A percentile compares a stretch with the other conserved stretches of the same genome.
phyloP scores from a whole-genome alignment of 2,329 filamentous ascomycete genomes.

The Ceratocystis cubensis region DNA sequence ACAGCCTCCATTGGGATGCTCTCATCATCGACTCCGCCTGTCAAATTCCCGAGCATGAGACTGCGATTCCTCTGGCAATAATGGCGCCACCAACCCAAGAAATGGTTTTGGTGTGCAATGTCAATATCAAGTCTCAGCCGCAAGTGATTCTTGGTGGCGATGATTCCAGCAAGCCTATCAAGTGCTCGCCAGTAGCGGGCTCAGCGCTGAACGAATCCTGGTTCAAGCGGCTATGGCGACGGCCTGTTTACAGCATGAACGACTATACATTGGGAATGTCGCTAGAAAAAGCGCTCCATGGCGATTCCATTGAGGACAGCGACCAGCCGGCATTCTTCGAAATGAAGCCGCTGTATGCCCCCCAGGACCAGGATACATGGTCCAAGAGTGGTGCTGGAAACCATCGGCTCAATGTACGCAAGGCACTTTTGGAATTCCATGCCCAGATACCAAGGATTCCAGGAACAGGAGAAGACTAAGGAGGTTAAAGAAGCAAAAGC shows the following conservation, averaged over 20 bases:
- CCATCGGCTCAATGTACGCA: background rate
- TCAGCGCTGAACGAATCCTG: background rate
- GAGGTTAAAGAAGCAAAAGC: background rate
- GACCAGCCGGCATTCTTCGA: background rate
- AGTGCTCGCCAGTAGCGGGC: background rate
- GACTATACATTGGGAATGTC: background rate
- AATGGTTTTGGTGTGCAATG: background rate
- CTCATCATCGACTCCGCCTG: conserved; percentile 1
- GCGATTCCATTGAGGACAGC: background rate
- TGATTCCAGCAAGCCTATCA: background rate
- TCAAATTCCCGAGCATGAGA: conserved; percentile 3
- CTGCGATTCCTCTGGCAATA: background rate
- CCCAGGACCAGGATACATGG: background rate
- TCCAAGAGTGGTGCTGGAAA: background rate
- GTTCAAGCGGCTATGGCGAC: background rate
- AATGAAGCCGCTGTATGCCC: background rate
- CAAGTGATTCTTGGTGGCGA: conserved; percentile 3
- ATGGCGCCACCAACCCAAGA: background rate
- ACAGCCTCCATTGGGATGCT: conserved; percentile 1
- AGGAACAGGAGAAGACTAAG: background rate
- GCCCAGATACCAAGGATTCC: too few relatives aligned
- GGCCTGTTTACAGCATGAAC: background rate
- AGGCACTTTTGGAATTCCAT: background rate
- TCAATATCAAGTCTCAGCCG: background rate
- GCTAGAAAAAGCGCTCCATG: too few relatives aligned